Evolutionary conservation across 257 asterid species (phyloP).

Genomic region (Rhazya stricta): DNA sequence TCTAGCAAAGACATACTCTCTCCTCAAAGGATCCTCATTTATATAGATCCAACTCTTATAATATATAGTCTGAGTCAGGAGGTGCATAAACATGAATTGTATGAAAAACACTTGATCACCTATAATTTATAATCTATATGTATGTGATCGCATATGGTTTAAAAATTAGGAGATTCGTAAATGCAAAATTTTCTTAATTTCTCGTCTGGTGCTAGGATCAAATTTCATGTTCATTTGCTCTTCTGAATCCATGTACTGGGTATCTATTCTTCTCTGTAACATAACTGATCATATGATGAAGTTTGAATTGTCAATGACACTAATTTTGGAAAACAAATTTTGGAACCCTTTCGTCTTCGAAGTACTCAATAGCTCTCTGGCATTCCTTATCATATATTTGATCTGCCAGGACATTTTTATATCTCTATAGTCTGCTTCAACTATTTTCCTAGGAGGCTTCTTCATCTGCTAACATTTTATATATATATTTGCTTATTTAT

Average conservation of each 20-base stretch:
- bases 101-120: not conserved
- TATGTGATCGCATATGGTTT: not conserved
- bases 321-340: not conserved
- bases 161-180: not conserved
- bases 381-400: not conserved
- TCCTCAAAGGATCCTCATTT: not conserved
- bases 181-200: not conserved
- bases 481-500: not conserved
- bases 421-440: not conserved
- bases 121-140: no score
- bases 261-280: not conserved
- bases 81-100: not conserved
- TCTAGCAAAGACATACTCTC: not conserved
- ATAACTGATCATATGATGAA: not conserved
- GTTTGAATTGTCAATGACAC: not conserved
- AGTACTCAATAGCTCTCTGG: not conserved
- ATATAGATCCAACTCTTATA: not conserved
- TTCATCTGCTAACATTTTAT: slow-evolving; percentile 5
- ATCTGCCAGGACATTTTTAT: no score
- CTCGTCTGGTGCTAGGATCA: not conserved
- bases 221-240: not conserved
- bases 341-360: not conserved
- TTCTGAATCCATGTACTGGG: not conserved
- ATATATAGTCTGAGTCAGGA: not conserved
- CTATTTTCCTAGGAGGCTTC: not conserved